Conservation (phyloP, 2,329 filamentous ascomycete genomes). For the Aspergillus sp. region DNA sequence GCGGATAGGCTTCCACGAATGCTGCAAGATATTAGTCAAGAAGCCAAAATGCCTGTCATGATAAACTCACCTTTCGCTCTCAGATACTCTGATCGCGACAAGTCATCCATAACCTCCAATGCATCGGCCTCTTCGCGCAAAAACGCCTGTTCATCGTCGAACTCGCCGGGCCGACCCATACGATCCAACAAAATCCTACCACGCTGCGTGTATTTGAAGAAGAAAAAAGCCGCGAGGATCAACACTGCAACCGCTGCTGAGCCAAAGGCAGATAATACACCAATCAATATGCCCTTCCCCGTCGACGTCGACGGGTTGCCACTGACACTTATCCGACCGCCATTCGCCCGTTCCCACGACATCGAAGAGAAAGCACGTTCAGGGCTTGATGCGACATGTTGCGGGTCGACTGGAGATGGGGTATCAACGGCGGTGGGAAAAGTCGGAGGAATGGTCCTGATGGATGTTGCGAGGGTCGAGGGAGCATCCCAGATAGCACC, state of each 20-base stretch:
- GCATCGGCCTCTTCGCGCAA: slow-evolving; percentile 92
- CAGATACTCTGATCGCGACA: slow-evolving; percentile 86
- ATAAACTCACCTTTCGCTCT: slow-evolving; percentile 80
- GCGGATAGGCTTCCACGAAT: slow-evolving; percentile 90
- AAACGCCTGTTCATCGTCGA: slow-evolving; percentile 96
- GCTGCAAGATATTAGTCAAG: slow-evolving; percentile 57
- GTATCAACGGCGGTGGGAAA: slow-evolving; percentile 29
- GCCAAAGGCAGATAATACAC: slow-evolving; percentile 90
- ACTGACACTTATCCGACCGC: slow-evolving; percentile 36
- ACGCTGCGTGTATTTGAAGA: slow-evolving; percentile 86
- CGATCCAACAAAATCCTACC: slow-evolving; percentile 93
- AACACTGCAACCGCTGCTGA: slow-evolving; percentile 84
- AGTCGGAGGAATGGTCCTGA: slow-evolving; percentile 35
- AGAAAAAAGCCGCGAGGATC: slow-evolving; percentile 82
- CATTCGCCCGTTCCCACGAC: slow-evolving; percentile 28
- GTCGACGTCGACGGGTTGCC: slow-evolving; percentile 57
- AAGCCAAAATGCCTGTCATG: not conserved
- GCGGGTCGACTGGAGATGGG: slow-evolving; percentile 20
- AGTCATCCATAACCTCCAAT: slow-evolving; percentile 91
- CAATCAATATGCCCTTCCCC: slow-evolving; percentile 85
- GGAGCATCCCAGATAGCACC: slow-evolving; percentile 40
- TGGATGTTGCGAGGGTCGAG: slow-evolving; percentile 38
- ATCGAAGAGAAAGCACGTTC: slow-evolving; percentile 42
- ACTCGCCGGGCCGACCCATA: slow-evolving; percentile 91
- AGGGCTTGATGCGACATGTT: slow-evolving; percentile 37